Base-by-base conservation (phyloP, 2,329 filamentous ascomycete species). In the Hymenoscyphus scutula region DNA sequence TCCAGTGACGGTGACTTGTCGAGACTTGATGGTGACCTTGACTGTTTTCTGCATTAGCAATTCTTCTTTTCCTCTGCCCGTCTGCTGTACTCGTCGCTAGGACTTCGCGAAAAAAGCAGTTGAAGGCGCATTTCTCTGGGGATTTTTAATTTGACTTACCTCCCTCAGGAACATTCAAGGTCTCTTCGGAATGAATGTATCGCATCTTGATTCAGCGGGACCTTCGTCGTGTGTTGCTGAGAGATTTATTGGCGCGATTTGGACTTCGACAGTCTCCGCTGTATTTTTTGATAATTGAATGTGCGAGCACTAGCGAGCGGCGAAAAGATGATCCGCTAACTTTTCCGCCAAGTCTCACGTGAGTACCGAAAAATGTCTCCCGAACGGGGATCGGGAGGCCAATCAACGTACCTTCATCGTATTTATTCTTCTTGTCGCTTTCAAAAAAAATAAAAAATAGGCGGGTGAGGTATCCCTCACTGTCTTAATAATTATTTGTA, bases 131-230 rank as follows among this genome's bases (percentile, higher is more conserved):
- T 56, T 56, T 32, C 11, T 30, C 34, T 17, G 41, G 58, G 23
- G 7, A 34, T 25, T 19, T 19, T 32, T 60, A 48, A 55, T 62
- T 64, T 64, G 19, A 90, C 91, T 83, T 89, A 97, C 92, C 92
- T 85, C 93, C 91, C 81, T 97, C 92, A 77, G 96, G 95, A 82
- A 99, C 92, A 77, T 89, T 87, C 84, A 99, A 86, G 83, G 87
- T 85, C 89, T 99, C 94, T 84, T 94, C 86, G 78, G 92, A 96
- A 88, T 97, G 92, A 85, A 99, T 97, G 91, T 97, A 98, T 87
- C 91, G 96, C 95, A 98, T 98, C 84, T 91, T 97, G 90, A 83
- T 37, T 65, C 71, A 65, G 69, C 62, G 41, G 4, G 19, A 48
- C 61, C 68, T 66, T 53, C 38, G 56, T 30, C 67, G 71, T 73